A percentile compares a stretch with the other conserved stretches of the same genome.
phyloP scores from a whole-genome alignment of 257 asterid species.

The Gentiana dahurica region DNA sequence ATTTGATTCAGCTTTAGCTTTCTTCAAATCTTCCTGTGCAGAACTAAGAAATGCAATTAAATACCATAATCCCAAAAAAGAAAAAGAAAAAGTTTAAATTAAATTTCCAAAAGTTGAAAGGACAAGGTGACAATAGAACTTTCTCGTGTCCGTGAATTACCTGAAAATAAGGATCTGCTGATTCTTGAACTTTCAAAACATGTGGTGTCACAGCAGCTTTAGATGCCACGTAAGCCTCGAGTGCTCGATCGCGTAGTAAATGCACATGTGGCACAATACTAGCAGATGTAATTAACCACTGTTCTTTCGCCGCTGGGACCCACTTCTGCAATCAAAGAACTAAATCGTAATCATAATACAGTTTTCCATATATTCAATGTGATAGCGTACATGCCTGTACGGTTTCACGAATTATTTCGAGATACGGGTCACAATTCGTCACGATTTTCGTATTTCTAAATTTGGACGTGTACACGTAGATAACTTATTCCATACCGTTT shows the following conservation, averaged over 20 bases:
- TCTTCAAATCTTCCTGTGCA: too few relatives aligned
- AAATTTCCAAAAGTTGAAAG: too few relatives aligned
- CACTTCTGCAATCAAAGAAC: conserved; percentile 46
- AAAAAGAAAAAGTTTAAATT: too few relatives aligned
- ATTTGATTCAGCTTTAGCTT: too few relatives aligned
- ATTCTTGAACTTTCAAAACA: conserved; percentile 55
- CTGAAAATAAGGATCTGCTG: conserved; percentile 67
- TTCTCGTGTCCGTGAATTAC: conserved; percentile 14
- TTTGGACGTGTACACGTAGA: too few relatives aligned
- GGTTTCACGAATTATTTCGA: too few relatives aligned
- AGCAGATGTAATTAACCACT: conserved; percentile 54
- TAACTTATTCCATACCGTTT: conserved; percentile 47
- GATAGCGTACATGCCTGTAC: background rate
- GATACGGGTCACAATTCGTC: too few relatives aligned
- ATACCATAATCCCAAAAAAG: too few relatives aligned
- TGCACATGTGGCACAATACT: conserved; percentile 60
- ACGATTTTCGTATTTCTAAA: too few relatives aligned
- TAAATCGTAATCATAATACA: background rate
- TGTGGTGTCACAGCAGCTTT: conserved; percentile 55
- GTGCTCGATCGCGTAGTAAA: conserved; percentile 35
- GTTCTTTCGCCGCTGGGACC: conserved; percentile 66
- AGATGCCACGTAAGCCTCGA: conserved; percentile 55
- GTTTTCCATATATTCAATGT: background rate
- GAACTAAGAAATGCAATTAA: too few relatives aligned
- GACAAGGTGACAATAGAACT: too few relatives aligned